phyloP scores from a whole-genome alignment of 2,329 filamentous ascomycete species.

The Zymoseptoria brevis region DNA sequence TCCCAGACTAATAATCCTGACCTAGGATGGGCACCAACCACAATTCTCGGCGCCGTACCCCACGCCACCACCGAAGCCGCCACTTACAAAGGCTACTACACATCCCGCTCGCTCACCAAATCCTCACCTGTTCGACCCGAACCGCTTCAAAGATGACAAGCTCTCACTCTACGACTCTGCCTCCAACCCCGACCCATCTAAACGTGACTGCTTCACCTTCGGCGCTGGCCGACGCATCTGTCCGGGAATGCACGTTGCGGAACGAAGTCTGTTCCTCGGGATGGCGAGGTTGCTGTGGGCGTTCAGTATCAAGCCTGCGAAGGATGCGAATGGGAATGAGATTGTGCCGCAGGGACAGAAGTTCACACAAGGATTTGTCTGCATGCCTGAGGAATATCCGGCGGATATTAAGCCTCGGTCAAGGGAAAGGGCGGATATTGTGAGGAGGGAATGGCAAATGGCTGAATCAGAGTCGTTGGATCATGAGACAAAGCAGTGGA shows the following conservation, averaged over 20 bases:
- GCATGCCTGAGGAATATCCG: conserved; percentile 36
- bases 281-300: conserved; percentile 42
- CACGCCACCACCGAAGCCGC: conserved; percentile 21
- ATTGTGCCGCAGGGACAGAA: conserved; percentile 35
- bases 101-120: conserved; percentile 16
- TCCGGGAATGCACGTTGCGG: conserved; percentile 25
- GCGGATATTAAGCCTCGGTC: conserved; percentile 32
- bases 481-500: conserved; percentile 26
- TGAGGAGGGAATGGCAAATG: conserved; percentile 21
- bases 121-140: conserved; percentile 20
- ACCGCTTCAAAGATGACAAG: conserved; percentile 18
- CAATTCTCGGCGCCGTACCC: conserved; percentile 16
- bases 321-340: conserved; percentile 25
- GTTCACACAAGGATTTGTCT: conserved; percentile 38
- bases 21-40: conserved; percentile 11
- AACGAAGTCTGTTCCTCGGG: conserved; percentile 24
- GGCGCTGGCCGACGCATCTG: conserved; percentile 27
- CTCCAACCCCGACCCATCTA: conserved; percentile 21
- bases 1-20: no score
- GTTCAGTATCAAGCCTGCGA: conserved; percentile 33
- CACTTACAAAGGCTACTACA: conserved; percentile 21
- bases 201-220: conserved; percentile 22
- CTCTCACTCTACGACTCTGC: conserved; percentile 19
- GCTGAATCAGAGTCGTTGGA: conserved; percentile 19
- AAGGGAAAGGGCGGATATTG: conserved; percentile 25